Evolutionary conservation across 331 rosid genomes (phyloP).

Genomic region (Pyracantha coccinea): DNA sequence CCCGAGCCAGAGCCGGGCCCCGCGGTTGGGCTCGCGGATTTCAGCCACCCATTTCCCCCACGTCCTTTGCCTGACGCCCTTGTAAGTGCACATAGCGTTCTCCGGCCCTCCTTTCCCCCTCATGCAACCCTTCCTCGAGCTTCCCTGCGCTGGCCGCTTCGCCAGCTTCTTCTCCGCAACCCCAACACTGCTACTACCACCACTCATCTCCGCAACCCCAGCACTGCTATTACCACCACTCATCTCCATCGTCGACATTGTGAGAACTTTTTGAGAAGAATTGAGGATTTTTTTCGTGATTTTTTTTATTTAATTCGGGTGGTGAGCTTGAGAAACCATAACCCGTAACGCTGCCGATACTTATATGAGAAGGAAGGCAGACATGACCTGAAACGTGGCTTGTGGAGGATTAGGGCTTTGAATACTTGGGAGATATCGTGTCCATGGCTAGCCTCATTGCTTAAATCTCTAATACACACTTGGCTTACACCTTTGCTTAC

Average conservation of each 20-base stretch:
- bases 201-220: constrained; percentile 15
- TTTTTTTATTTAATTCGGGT: not conserved
- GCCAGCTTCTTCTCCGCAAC: constrained; percentile 24
- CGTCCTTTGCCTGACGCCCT: constrained; percentile 89
- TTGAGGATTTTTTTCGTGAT: not conserved
- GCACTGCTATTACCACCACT: not conserved
- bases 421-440: constrained; percentile 71
- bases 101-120: constrained; percentile 94
- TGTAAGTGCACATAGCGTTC: constrained; percentile 74
- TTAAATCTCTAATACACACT: constrained; percentile 47
- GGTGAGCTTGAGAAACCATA: not conserved
- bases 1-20: no score
- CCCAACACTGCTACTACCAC: not conserved
- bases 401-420: constrained; percentile 1
- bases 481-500: constrained; percentile 39
- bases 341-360: constrained; percentile 1
- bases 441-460: constrained; percentile 38
- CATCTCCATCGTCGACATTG: constrained; percentile 23
- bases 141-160: constrained; percentile 53
- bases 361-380: constrained; percentile 16
- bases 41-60: constrained; percentile 81
- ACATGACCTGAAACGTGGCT: constrained; percentile 60
- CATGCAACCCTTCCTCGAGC: constrained; percentile 95
- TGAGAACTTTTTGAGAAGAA: no score
- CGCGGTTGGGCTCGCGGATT: no score